These are phyloP conservation scores for Prunus padus DNA, from an alignment of 306 rosid genomes.

Conservation along the genomic window DNA sequence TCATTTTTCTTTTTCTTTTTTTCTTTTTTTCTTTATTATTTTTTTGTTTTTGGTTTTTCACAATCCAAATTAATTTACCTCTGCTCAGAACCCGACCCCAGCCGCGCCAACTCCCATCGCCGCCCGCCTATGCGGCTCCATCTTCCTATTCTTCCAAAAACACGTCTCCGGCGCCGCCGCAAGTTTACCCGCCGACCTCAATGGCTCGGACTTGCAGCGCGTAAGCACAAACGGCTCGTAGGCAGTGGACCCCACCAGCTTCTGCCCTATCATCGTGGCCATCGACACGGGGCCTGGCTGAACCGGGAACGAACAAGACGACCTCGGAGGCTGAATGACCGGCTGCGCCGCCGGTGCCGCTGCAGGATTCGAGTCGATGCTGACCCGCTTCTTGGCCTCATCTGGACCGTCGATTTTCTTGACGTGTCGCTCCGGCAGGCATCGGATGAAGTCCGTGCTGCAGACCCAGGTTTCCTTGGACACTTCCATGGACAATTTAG, in stretches of 20 bases:
- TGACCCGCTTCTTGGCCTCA: constrained; percentile 37
- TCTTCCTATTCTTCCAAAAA: constrained; percentile 77
- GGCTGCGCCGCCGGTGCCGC: constrained; percentile 11
- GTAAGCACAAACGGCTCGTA: constrained; percentile 86
- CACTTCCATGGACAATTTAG: constrained; percentile 95
- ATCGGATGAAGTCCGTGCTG: constrained; percentile 75
- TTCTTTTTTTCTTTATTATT: background rate
- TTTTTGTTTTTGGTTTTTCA: background rate
- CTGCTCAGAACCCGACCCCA: constrained; percentile 65
- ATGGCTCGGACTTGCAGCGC: constrained; percentile 96
- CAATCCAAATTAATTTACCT: constrained; percentile 1
- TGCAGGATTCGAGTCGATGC: constrained; percentile 21
- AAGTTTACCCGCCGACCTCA: constrained; percentile 63
- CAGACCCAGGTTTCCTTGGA: constrained; percentile 96
- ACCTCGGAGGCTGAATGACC: constrained; percentile 69
- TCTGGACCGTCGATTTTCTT: constrained; percentile 29
- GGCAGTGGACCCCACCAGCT: constrained; percentile 56
- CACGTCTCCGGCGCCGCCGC: constrained; percentile 67
- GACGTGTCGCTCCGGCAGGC: constrained; percentile 57
- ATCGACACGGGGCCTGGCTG: constrained; percentile 43
- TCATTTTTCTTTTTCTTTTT: background rate
- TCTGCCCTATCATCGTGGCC: constrained; percentile 78
- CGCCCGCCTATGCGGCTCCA: constrained; percentile 66
- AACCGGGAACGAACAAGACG: constrained; percentile 70
- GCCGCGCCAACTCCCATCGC: constrained; percentile 80